Conservation (phyloP, 441 rosid genomes). For the Aleurites moluccanus region DNA sequence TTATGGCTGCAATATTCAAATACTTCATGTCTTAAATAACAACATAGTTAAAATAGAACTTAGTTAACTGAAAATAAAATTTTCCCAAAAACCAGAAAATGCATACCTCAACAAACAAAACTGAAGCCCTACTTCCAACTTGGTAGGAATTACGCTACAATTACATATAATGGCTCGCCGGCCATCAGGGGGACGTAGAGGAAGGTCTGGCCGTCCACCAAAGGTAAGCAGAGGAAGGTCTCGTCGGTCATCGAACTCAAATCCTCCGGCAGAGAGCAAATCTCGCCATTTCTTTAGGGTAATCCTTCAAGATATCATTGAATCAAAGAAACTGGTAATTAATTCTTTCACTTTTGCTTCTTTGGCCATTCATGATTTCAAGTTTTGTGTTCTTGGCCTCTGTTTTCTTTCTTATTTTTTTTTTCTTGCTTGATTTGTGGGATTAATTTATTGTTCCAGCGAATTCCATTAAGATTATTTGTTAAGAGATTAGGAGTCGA, state of each 20-base stretch:
- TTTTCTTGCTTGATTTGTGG: neutral
- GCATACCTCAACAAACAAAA: no score
- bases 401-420: neutral
- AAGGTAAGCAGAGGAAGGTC: neutral
- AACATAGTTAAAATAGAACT: no score
- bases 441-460: slow-evolving; percentile 1
- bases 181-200: neutral
- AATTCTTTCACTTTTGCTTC: neutral
- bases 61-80: no score
- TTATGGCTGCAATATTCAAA: no score
- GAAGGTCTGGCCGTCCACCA: neutral
- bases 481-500: slow-evolving; percentile 18
- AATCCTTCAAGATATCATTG: neutral
- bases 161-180: neutral
- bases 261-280: neutral
- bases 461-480: slow-evolving; percentile 30
- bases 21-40: no score
- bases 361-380: neutral
- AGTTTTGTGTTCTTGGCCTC: neutral
- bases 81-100: no score
- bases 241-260: neutral
- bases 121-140: neutral
- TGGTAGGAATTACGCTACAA: neutral
- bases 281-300: slow-evolving; percentile 8
- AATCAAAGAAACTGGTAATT: slow-evolving; percentile 15